A percentile compares a stretch with the other conserved stretches of the same genome.
phyloP scores from a whole-genome alignment of 257 asterid species.

The Solanum chilense region DNA sequence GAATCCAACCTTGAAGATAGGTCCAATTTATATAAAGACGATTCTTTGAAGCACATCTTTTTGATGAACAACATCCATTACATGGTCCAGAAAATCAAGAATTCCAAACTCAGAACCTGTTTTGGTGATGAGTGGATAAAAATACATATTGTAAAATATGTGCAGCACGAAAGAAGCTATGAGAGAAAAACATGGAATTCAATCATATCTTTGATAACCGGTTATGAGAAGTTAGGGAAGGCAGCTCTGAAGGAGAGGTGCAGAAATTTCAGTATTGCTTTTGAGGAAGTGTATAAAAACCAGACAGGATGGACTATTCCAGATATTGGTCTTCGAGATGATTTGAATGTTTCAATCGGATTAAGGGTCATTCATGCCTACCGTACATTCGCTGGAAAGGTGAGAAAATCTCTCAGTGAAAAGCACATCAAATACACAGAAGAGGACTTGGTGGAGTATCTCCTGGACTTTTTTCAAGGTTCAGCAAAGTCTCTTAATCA shows the following conservation, averaged over 20 bases:
- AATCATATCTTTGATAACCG: constrained; percentile 18
- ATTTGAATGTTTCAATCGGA: constrained; percentile 32
- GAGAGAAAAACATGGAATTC: constrained; percentile 46
- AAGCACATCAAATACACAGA: constrained; percentile 52
- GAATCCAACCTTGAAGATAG: constrained; percentile 41
- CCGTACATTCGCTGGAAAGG: constrained; percentile 23
- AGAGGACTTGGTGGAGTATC: constrained; percentile 40
- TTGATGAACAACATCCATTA: constrained; percentile 75
- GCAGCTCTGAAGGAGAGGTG: constrained; percentile 47
- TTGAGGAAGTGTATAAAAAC: constrained; percentile 52
- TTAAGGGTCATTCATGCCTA: constrained; percentile 40
- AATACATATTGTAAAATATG: constrained; percentile 22
- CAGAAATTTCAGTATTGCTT: constrained; percentile 28
- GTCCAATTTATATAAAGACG: constrained; percentile 28
- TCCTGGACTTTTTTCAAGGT: constrained; percentile 55
- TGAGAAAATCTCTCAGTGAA: constrained; percentile 26
- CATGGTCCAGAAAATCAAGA: constrained; percentile 45
- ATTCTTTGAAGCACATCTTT: constrained; percentile 39
- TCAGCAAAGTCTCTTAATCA: constrained; percentile 32
- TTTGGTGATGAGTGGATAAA: constrained; percentile 61
- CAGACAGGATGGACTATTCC: constrained; percentile 67
- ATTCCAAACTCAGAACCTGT: constrained; percentile 27
- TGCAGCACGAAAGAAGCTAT: constrained; percentile 38
- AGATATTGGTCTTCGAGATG: constrained; percentile 43
- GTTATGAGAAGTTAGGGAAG: constrained; percentile 38